These are phyloP conservation scores for Boletus tomentosulus DNA, from an alignment of 768 basidiomycete species.

Conservation along the genomic window DNA sequence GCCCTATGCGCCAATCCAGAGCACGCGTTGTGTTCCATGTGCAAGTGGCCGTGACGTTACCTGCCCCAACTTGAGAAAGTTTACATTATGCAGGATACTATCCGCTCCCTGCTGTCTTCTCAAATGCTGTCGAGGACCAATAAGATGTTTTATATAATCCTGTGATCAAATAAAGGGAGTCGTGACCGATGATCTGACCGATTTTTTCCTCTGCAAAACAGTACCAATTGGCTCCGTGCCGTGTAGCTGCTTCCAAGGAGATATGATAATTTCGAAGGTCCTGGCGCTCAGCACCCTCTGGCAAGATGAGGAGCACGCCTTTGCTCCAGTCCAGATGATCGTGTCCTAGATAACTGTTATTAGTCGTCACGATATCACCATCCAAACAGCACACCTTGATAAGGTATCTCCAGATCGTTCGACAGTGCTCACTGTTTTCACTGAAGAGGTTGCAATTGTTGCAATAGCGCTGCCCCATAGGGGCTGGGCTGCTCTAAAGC, in stretches of 20 bases:
- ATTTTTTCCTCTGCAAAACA: constrained; percentile 17
- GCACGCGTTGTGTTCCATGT: no score
- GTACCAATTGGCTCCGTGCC: constrained; percentile 28
- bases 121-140: constrained; percentile 28
- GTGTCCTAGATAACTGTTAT: background rate
- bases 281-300: constrained; percentile 24
- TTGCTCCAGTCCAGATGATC: constrained; percentile 3
- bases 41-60: background rate
- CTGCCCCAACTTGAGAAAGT: background rate
- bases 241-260: constrained; percentile 16
- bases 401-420: background rate
- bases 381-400: background rate
- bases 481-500: no score
- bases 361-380: background rate
- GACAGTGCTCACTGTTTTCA: background rate
- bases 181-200: constrained; percentile 16
- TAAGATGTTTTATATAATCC: constrained; percentile 6
- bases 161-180: constrained; percentile 29
- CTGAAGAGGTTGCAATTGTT: constrained; percentile 5
- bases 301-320: constrained; percentile 30
- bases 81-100: constrained; percentile 8
- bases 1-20: no score
- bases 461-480: no score
- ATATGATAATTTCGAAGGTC: constrained; percentile 17
- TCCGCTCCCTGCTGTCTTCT: background rate